Evolutionary conservation across 805 yeast species (phyloP).

Genomic region (Candida corydali): DNA sequence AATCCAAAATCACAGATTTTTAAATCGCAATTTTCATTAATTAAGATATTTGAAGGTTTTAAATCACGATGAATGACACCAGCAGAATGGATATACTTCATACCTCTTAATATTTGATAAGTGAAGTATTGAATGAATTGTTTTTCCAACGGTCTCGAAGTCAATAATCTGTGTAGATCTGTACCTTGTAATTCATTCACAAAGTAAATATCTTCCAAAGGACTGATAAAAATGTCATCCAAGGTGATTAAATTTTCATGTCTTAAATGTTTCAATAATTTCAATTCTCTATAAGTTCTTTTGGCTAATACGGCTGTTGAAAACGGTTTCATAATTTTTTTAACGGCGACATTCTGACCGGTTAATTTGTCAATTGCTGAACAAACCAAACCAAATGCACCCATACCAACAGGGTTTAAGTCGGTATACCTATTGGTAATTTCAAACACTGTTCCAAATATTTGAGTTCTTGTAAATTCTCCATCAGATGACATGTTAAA

Average conservation of each 20-base stretch:
- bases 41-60: constrained; percentile 79
- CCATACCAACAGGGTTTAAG: constrained; percentile 98
- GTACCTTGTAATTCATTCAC: constrained; percentile 97
- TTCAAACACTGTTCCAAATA: constrained; percentile 93
- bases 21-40: constrained; percentile 86
- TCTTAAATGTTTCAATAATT: constrained; percentile 84
- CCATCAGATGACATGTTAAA: constrained; percentile 37
- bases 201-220: constrained; percentile 91
- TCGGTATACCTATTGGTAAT: constrained; percentile 87
- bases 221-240: constrained; percentile 91
- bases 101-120: constrained; percentile 87
- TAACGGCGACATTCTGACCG: constrained; percentile 91
- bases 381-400: constrained; percentile 97
- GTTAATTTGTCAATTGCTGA: constrained; percentile 92
- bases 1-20: constrained; percentile 93
- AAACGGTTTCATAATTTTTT: constrained; percentile 97
- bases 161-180: constrained; percentile 85
- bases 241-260: constrained; percentile 93
- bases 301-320: constrained; percentile 92
- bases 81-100: constrained; percentile 87
- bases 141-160: constrained; percentile 90
- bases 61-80: constrained; percentile 89
- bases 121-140: constrained; percentile 96
- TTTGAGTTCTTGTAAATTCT: constrained; percentile 71
- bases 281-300: constrained; percentile 93